Base-by-base conservation (phyloP, 805 yeast species). In the Metschnikowia hibisci region DNA sequence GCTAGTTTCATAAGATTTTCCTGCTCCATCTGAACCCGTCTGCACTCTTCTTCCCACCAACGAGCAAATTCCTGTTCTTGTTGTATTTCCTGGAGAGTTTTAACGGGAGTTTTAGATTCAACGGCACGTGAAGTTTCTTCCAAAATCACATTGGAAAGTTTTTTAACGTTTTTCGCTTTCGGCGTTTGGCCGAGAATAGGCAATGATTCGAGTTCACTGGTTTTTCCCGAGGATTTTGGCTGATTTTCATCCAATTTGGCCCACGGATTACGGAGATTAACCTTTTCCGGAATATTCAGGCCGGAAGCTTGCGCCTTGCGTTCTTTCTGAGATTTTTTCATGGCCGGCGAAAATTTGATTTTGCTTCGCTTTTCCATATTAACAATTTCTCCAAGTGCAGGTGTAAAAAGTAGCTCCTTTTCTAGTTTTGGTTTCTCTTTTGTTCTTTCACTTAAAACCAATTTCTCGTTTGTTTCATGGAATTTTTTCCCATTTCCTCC, bases 21-120 rank as follows among this genome's bases (percentile, higher is more conserved):
- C 39, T 36, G 47, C 62, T 66, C 55, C 48, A 60, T 64, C 57
- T 84, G 91, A 6, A 83, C 84, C 40, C 75, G 69, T n/a, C 70
- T 69, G 42, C 87, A 74, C 56, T 89, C 96, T 50, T 78, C 80
- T 29, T 78, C 84, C 90, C 95, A 89, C 96, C 96, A 89, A 46
- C 67, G 74, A 23, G 82, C 89, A 67, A 89, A 89, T 56, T 82
- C 88, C 55, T 86, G 87, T 50, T 89, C 96, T 51, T 82, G 82
- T 56, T 82, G 83, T 35, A 84, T 76, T 45, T 89, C 96, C 35
- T 77, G 81, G 33, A 86, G 61, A 1, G 86, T 71, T 42, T 70
- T 44, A 55, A 56, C 25, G 52, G 53, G 39, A 61, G 52, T 49
- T 14, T 57, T 63, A 48, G 66, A 67, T 47, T 58, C 63, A 14